Evolutionary conservation across 768 basidiomycete species (phyloP), one percentile per base, ranked within the genome.

Genomic region (Gloeopeniophorella convolvens): DNA sequence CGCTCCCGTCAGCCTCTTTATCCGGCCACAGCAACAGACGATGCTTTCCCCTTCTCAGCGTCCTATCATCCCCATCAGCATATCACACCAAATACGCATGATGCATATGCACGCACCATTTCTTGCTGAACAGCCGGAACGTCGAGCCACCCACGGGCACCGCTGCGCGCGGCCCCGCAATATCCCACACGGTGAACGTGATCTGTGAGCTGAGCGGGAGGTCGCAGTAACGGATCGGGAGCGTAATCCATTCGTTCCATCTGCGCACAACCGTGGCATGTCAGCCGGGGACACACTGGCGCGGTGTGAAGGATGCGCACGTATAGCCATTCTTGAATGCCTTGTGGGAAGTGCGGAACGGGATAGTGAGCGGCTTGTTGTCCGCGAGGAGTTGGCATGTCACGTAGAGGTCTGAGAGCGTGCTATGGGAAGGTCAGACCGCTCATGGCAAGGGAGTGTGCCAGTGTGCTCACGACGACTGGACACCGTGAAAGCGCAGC

Each of bases 121-220:
- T 96, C 78, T 89, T 88, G 12, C 91, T 86, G 66, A 99, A 99
- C 32, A 99, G 60, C 16, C 80, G 75, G 62, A 98, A 85, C 0
- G 92, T 96, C 3, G 92, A 81, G 1, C 94, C 95, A 26, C 95
- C 96, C 4, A 97, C 84, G 5, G 93, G 88, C 15, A 80, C 73
- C 2, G 89, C 82, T 39, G 77, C 72, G 6, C 89, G 77, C 20
- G 91, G 84, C 0, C 89, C 87, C 31, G 82, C 86, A 51, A 93
- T 93, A 62, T 98, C 94, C 89, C 92, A 97, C 6, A 97, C 85
- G 0, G 96, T 98, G 61, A 98, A 87, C 0, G 88, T 85, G 44
- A 99, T 75, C 60, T 96, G 93, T 1, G 92, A 83, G 63, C 72
- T 85, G 41, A 91, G 67, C 0, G 92, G 91, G n/a, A 99, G 72